Conservation (phyloP, 208 protist species). For the Trichomonas gallinae region DNA sequence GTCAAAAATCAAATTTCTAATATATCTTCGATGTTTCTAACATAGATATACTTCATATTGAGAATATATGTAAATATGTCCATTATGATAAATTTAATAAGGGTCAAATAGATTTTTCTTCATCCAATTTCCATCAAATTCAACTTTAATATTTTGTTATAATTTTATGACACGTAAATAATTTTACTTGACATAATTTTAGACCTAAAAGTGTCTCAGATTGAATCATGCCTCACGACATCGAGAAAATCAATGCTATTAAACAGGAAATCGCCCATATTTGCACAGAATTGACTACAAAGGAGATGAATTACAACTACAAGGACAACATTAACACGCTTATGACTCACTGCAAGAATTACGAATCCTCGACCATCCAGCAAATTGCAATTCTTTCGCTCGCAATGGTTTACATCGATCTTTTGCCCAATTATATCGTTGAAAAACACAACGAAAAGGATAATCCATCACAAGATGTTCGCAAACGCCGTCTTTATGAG, state of each 20-base stretch:
- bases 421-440: background rate
- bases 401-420: background rate
- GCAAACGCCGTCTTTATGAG: background rate
- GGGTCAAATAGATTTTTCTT: too few relatives aligned
- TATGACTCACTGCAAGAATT: background rate
- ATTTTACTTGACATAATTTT: too few relatives aligned
- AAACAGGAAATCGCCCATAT: background rate
- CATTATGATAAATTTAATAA: too few relatives aligned
- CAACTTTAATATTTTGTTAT: too few relatives aligned
- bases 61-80: too few relatives aligned
- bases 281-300: background rate
- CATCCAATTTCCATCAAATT: too few relatives aligned
- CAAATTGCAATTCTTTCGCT: background rate
- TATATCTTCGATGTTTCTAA: too few relatives aligned
- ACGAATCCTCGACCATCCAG: background rate
- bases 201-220: background rate
- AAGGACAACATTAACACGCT: background rate
- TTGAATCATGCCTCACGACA: background rate
- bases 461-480: slow-evolving; percentile 8
- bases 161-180: too few relatives aligned
- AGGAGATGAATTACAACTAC: background rate
- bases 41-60: too few relatives aligned
- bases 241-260: background rate
- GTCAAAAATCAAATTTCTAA: too few relatives aligned
- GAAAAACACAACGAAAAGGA: background rate